Base-by-base conservation (phyloP, 352 stramenopile species). In the Ophiocytium majus region DNA sequence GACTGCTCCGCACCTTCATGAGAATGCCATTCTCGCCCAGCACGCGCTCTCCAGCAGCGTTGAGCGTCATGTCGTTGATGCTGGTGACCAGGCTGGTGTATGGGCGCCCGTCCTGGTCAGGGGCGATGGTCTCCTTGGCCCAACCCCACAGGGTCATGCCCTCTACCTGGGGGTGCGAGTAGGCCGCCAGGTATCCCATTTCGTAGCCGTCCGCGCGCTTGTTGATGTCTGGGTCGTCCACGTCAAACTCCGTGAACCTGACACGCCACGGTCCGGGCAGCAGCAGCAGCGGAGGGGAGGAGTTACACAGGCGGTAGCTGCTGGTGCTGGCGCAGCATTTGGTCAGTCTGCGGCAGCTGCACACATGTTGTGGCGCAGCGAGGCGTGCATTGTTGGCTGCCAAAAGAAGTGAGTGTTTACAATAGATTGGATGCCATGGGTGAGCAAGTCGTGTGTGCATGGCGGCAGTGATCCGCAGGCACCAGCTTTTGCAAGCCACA, bases 171-270 rank as follows among this genome's bases (percentile, higher is more conserved):
- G 64, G 5, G 64, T 76, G 64, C 34, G 64, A 34, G 34, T 76
- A 76, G 5, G 64, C 64, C 31, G 64, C 64, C 5, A 76, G 64
- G 64, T 76, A 76, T 5, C 31, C 64, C 31, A 37, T 34, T 17
- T 76, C 64, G 34, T 76, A 76, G 34, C 31, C 64, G 34, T 76
- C 64, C 5, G 31, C 64, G 31, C 64, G 64, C 64, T 37, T 5
- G 5, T 76, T 5, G 31, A 76, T 5, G 64, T 76, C 64, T 5
- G 64, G 64, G 34, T 76, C 64, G 64, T 76, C 64, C 5, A 76
- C 64, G 34, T 76, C 64, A 17, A 17, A 37, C 64, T 76, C 64
- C 31, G 64, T 76, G 17, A 76, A 76, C 64, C 64, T 76, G 34
- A n/a, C n/a, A n/a, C n/a, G n/a, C n/a, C n/a, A n/a, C n/a, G n/a